A percentile compares a stretch with the other conserved stretches of the same genome.
These are phyloP conservation scores for Fulvia fulva DNA, from an alignment of 2,329 filamentous ascomycete species.

Conservation along the genomic window DNA sequence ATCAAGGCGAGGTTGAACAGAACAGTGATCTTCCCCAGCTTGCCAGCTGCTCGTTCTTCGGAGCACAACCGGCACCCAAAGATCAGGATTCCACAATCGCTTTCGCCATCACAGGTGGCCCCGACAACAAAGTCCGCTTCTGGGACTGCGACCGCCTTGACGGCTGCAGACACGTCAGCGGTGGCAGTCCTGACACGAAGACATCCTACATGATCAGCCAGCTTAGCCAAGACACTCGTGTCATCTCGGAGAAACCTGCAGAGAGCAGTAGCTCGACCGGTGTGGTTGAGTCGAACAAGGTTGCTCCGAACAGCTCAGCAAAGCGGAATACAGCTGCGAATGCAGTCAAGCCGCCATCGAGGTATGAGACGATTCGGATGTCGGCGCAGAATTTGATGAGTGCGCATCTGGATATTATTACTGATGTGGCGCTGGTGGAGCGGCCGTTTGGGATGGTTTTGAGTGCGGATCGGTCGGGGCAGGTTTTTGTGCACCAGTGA, in stretches of 20 bases:
- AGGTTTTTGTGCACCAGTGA: slow-evolving; percentile 76
- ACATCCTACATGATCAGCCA: slow-evolving; percentile 61
- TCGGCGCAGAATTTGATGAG: slow-evolving; percentile 83
- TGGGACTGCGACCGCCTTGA: slow-evolving; percentile 84
- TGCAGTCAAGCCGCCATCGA: slow-evolving; percentile 57
- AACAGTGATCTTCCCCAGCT: slow-evolving; percentile 8
- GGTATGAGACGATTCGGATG: slow-evolving; percentile 79
- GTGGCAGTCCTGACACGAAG: slow-evolving; percentile 59
- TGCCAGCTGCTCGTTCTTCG: slow-evolving; percentile 51
- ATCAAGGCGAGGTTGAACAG: slow-evolving; percentile 39
- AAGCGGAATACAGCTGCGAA: slow-evolving; percentile 25
- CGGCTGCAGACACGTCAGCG: slow-evolving; percentile 75
- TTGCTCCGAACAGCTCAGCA: slow-evolving; percentile 33
- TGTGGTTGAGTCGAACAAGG: slow-evolving; percentile 26
- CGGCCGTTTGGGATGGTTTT: slow-evolving; percentile 89
- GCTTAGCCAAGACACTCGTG: slow-evolving; percentile 40
- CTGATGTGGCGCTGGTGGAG: slow-evolving; percentile 85
- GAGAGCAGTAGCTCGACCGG: slow-evolving; percentile 17
- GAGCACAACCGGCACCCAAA: slow-evolving; percentile 66
- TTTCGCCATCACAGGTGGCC: slow-evolving; percentile 82
- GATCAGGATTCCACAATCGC: slow-evolving; percentile 69
- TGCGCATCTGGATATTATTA: slow-evolving; percentile 81
- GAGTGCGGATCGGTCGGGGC: slow-evolving; percentile 81
- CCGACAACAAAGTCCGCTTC: slow-evolving; percentile 86
- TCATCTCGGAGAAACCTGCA: slow-evolving; percentile 36